phyloP scores from a whole-genome alignment of 2,329 filamentous ascomycete species.

The Diaporthe citrichinensis region DNA sequence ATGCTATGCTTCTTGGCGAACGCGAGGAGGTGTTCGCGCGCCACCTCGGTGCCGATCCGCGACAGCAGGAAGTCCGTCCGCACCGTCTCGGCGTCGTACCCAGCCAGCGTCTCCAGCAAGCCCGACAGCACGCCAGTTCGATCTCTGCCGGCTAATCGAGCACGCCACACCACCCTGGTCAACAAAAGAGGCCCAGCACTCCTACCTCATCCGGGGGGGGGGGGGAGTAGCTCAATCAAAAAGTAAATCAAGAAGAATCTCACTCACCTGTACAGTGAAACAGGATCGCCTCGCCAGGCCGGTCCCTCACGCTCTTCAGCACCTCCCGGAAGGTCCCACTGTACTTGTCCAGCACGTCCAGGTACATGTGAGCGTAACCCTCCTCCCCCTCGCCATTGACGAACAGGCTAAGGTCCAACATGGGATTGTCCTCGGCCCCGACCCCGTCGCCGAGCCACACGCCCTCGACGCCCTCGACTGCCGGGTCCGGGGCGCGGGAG shows the following conservation, averaged over 20 bases:
- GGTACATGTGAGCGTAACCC: conserved; percentile 63
- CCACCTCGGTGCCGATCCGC: conserved; percentile 66
- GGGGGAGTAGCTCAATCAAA: too few relatives aligned
- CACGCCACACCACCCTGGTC: neutral
- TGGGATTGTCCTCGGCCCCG: conserved; percentile 52
- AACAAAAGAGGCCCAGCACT: neutral
- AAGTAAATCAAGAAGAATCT: neutral
- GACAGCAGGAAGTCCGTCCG: conserved; percentile 68
- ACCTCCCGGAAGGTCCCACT: conserved; percentile 58
- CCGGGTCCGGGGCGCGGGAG: conserved; percentile 57
- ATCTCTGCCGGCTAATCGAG: conserved; percentile 64
- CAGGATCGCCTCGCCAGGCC: conserved; percentile 59
- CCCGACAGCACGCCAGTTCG: conserved; percentile 67
- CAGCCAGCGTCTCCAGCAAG: conserved; percentile 65
- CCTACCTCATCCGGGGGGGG: neutral
- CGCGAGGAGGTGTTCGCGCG: conserved; percentile 61
- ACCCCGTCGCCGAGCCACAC: conserved; percentile 57
- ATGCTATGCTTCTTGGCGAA: conserved; percentile 52
- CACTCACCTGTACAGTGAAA: conserved; percentile 69
- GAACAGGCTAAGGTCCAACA: conserved; percentile 58
- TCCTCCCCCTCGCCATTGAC: conserved; percentile 59
- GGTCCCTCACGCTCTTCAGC: conserved; percentile 63
- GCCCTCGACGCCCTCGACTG: conserved; percentile 59
- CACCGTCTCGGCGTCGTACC: conserved; percentile 58
- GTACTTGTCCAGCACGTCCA: conserved; percentile 61